Evolutionary conservation across 2,329 filamentous ascomycete species (phyloP).

Genomic region (Venturia aucupariae): DNA sequence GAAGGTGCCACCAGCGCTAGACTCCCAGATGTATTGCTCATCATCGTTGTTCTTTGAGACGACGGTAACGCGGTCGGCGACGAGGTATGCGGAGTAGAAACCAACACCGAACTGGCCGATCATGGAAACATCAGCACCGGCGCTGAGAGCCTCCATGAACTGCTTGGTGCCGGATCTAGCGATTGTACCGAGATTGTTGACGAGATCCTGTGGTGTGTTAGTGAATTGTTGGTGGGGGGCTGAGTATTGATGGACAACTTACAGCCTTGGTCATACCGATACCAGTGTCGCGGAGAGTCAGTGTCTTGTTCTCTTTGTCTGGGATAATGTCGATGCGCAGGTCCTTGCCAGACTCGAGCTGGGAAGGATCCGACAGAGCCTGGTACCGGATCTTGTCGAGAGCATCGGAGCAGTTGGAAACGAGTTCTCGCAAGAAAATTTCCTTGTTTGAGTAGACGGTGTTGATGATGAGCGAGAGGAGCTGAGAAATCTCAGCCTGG

Average conservation of each 20-base stretch:
- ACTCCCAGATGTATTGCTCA: conserved; percentile 99
- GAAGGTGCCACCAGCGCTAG: conserved; percentile 93
- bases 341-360: conserved; percentile 96
- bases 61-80: conserved; percentile 92
- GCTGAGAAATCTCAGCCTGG: conserved; percentile 99
- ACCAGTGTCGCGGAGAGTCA: conserved; percentile 95
- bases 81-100: conserved; percentile 99
- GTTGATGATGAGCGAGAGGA: conserved; percentile 99
- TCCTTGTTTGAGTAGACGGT: conserved; percentile 99
- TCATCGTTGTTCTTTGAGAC: conserved; percentile 99
- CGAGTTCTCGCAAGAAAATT: conserved; percentile 97
- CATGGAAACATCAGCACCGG: conserved; percentile 99
- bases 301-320: conserved; percentile 92
- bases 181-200: conserved; percentile 99
- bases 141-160: conserved; percentile 99
- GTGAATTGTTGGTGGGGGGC: conserved; percentile 17
- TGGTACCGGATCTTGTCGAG: conserved; percentile 99
- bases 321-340: conserved; percentile 98
- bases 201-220: conserved; percentile 64
- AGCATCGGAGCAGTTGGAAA: conserved; percentile 98
- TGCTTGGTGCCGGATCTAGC: conserved; percentile 99
- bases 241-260: conserved; percentile 40
- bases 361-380: conserved; percentile 90
- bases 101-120: conserved; percentile 99
- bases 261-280: conserved; percentile 99